Base-by-base conservation (phyloP, 2,329 filamentous ascomycete genomes). In the Fusarium sp. region DNA sequence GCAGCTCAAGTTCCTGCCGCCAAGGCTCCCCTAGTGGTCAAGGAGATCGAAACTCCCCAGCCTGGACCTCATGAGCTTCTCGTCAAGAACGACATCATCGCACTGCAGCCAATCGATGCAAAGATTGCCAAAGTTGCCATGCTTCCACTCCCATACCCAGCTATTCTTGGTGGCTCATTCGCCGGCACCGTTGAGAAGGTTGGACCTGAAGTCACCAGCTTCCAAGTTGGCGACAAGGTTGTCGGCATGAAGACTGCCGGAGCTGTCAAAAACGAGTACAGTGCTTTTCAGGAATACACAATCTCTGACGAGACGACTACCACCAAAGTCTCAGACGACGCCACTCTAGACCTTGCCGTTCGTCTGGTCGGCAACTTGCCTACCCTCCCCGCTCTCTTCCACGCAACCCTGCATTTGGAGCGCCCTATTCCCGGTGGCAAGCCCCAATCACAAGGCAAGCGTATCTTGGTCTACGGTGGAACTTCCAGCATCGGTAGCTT, bases 81-180 rank as follows among this genome's bases (percentile, higher is more conserved):
- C 11, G 55, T 71, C 28, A 71, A 71, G 22, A 71, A 69, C 50
- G 50, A 69, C 6, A 54, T 63, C 33, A 69, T 71, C 15, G 68
- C 68, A 3, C 46, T 71, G 17, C 68, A 71, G 20, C 68, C 68
- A 6, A 28, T 71, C 17, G 68, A 71, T 18, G 64, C 68, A n/a
- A 71, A 71, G 36, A 71, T 71, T 1, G 68, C 68, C 14, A 66
- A 57, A 15, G 63, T 71, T 2, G 68, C 68, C 2, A 71, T 71
- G 64, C 60, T 71, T 15, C 68, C 68, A 2, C 34, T 71, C 2
- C 36, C 53, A 1, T 71, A 71, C 36, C 68, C 68, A 6, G 34
- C 68, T 6, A 57, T 71, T 5, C 52, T 71, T 1, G 68, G 68
- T 7, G 66, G 55, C 18, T 65, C 68, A 0, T 71, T 71, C 24